phyloP scores from a whole-genome alignment of 2,329 filamentous ascomycete species.

The Epichloe elymi region DNA sequence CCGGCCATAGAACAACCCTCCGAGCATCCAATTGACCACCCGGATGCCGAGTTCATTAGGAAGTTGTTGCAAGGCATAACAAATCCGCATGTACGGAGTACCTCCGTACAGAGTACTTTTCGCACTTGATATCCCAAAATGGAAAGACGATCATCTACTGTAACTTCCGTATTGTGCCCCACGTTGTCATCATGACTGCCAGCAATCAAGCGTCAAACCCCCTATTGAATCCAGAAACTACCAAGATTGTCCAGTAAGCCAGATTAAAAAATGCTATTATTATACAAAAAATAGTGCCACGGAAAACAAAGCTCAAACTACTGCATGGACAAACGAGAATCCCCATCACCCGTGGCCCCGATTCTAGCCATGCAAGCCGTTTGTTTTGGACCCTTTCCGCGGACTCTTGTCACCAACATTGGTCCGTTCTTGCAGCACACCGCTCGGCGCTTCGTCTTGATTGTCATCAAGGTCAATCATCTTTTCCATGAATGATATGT shows the following conservation, averaged over 20 bases:
- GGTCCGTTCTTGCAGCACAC: conserved; percentile 22
- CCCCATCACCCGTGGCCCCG: neutral
- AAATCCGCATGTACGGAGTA: too few relatives aligned
- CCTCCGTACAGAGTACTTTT: neutral
- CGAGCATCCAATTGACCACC: neutral
- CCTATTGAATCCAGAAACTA: neutral
- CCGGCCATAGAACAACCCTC: neutral
- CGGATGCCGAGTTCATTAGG: too few relatives aligned
- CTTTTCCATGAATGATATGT: conserved; percentile 93
- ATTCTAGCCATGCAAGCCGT: conserved; percentile 14
- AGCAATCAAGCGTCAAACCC: neutral
- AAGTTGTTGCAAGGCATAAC: too few relatives aligned
- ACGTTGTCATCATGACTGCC: neutral
- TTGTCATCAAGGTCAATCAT: conserved; percentile 41
- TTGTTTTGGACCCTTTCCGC: conserved; percentile 20
- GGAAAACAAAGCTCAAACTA: neutral
- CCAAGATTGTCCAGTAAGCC: neutral
- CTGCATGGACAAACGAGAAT: neutral
- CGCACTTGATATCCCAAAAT: neutral
- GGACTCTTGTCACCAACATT: conserved; percentile 20
- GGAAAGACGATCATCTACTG: neutral
- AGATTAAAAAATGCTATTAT: neutral
- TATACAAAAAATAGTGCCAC: conserved; percentile 2
- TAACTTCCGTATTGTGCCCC: neutral
- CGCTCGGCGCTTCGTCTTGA: conserved; percentile 15